Evolutionary conservation across 352 stramenopile genomes (phyloP), one percentile per base, ranked within the genome.

Genomic region (Blastocystis sp.): DNA sequence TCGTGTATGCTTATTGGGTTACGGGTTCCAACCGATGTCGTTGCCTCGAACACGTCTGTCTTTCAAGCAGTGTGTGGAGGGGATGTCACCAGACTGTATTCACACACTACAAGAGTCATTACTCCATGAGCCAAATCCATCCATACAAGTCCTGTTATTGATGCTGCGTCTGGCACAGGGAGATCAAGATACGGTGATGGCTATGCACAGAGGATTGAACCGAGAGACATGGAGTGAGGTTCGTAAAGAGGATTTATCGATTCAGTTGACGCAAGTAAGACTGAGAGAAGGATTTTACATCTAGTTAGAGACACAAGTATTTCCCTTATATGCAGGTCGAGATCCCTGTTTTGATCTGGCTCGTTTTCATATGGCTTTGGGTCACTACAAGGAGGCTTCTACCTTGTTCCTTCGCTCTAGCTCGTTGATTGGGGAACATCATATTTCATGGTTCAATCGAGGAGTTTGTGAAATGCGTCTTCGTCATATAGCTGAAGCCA

Each of bases 361-460:
- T 29, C 71, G 46, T 16, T 29, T 83, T 24, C 58, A 43, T 1
- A 43, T 83, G 71, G 14, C 11, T 1, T 21, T 67, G 49, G 27
- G 39, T 21, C 27, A 83, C 11, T 83, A 51, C 32, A 56, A 32
- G 9, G 7, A 21, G 24, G 71, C 71, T 1, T 29, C 71, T n/a
- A 7, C 63, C 16, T 32, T 83, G 3, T 83, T 83, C 14, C 46
- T 63, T 35, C 46, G 19, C n/a, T 66, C 46, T 0, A 83, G 46
- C 27, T 37, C 21, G 29, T 6, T 66, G 46, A 67, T 27, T 16
- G 46, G 71, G 24, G 71, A 83, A 32, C 71, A 83, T 56, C 71
- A 83, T 24, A 56, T 56, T 14, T 63, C 21, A 1, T 83, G 71
- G 71, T 83, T 66, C 66, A 83, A 83, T 27, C 71, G 71, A 19